Evolutionary conservation across 441 rosid genomes (phyloP).

Genomic region (Arabidopsis hybrid): DNA sequence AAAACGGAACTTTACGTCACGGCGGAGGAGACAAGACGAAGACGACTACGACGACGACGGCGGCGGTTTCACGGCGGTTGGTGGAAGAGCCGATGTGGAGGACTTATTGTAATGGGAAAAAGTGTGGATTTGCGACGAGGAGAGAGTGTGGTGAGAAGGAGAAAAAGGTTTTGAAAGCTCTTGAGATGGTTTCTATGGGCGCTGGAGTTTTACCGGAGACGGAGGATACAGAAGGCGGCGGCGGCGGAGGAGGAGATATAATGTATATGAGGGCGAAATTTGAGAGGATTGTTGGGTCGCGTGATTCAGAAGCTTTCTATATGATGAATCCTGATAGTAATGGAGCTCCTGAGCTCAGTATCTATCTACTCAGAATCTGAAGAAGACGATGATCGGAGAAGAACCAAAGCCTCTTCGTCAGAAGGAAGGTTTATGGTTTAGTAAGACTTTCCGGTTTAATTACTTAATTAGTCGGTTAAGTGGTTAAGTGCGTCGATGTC

Average conservation of each 20-base stretch:
- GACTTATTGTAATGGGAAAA: conserved; percentile 92
- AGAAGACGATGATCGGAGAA: conserved; percentile 7
- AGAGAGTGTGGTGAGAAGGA: conserved; percentile 80
- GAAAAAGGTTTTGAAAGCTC: conserved; percentile 74
- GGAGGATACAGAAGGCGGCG: conserved; percentile 51
- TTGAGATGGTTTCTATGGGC: conserved; percentile 95
- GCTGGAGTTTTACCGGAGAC: conserved; percentile 89
- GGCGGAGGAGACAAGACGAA: conserved; percentile 43
- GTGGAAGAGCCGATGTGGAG: conserved; percentile 92
- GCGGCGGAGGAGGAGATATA: conserved; percentile 58
- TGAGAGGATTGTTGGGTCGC: conserved; percentile 90
- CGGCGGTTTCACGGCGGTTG: conserved; percentile 51
- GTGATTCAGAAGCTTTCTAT: conserved; percentile 98
- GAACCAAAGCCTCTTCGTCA: background rate
- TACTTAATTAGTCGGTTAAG: conserved; percentile 30
- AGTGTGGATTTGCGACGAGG: conserved; percentile 81
- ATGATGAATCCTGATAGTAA: conserved; percentile 99
- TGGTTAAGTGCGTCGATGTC: conserved; percentile 30
- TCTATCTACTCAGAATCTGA: conserved; percentile 88
- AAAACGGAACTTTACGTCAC: conserved; percentile 7
- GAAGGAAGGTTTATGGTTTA: conserved; percentile 21
- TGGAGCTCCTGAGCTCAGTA: conserved; percentile 97
- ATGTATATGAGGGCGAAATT: conserved; percentile 98
- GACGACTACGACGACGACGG: background rate
- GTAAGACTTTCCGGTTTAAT: conserved; percentile 24